Conservation (phyloP, 2,329 filamentous ascomycete species). For the Tolypocladium guangdongense region DNA sequence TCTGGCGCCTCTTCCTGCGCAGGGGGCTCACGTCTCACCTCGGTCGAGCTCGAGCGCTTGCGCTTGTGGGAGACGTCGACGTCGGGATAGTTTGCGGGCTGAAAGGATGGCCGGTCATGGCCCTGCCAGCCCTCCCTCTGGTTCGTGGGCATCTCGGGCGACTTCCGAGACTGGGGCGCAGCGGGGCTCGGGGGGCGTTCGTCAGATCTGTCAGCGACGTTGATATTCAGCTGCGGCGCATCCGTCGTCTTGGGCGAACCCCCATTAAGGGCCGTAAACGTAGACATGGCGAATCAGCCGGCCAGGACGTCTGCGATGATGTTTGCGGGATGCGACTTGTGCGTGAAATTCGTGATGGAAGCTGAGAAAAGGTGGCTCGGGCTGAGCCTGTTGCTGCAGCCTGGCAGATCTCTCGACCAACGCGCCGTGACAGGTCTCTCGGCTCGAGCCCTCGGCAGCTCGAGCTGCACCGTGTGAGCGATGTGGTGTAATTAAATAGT, state of each 20-base stretch:
- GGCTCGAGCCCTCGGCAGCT: not conserved
- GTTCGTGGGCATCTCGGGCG: constrained; percentile 12
- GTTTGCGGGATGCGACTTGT: not conserved
- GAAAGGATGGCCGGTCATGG: constrained; percentile 31
- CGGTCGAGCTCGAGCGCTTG: constrained; percentile 58
- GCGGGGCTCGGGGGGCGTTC: constrained; percentile 17
- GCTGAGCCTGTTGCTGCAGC: not conserved
- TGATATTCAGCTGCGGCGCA: constrained; percentile 16
- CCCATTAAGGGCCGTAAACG: constrained; percentile 42
- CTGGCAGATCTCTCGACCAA: not conserved
- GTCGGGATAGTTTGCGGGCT: constrained; percentile 29
- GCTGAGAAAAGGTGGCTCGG: not conserved
- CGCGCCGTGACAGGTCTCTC: not conserved
- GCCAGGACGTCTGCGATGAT: not conserved
- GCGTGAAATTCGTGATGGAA: not conserved
- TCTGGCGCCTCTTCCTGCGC: constrained; percentile 24
- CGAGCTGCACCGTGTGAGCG: not conserved
- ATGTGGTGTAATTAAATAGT: not conserved
- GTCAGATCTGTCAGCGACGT: constrained; percentile 17
- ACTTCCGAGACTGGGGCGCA: constrained; percentile 12
- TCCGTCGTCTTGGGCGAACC: constrained; percentile 34
- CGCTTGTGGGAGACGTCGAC: constrained; percentile 47
- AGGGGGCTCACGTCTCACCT: constrained; percentile 28
- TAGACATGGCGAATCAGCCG: constrained; percentile 27
- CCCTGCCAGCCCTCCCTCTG: constrained; percentile 31